Evolutionary conservation across 192 early-diverging fungal genomes (phyloP).

Genomic region (Phlyctochytrium arcticum): DNA sequence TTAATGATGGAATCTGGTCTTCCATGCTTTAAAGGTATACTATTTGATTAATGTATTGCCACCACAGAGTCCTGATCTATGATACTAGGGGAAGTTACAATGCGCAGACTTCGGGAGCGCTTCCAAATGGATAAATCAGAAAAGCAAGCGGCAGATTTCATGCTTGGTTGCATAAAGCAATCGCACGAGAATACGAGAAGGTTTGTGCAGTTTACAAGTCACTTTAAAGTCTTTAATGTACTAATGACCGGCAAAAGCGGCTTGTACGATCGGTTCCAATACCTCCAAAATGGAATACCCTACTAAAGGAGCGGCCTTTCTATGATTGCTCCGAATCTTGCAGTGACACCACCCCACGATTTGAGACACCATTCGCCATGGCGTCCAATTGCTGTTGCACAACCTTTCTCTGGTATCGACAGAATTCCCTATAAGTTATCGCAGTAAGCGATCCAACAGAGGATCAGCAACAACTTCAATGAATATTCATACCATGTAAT

Average conservation of each 20-base stretch:
- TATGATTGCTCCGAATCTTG: neutral
- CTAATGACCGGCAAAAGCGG: constrained; percentile 13
- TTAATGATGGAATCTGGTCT: constrained; percentile 95
- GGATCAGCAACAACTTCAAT: too few relatives aligned
- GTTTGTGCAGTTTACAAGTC: constrained; percentile 14
- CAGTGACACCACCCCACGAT: too few relatives aligned
- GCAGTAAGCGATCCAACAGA: too few relatives aligned
- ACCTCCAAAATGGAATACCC: constrained; percentile 55
- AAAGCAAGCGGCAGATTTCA: constrained; percentile 89
- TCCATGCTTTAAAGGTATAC: constrained; percentile 88
- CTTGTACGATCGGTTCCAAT: constrained; percentile 55
- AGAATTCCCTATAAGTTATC: constrained; percentile 27
- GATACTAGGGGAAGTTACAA: constrained; percentile 64
- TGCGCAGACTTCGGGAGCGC: constrained; percentile 74
- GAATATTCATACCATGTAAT: constrained; percentile 20
- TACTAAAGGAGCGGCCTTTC: constrained; percentile 12
- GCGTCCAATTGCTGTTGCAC: constrained; percentile 24
- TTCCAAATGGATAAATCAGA: constrained; percentile 91
- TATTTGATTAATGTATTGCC: neutral
- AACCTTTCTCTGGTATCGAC: constrained; percentile 15
- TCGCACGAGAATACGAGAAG: constrained; percentile 91
- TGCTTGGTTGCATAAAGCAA: constrained; percentile 82
- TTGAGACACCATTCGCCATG: constrained; percentile 9
- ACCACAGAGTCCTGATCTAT: neutral
- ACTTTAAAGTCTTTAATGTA: neutral